A percentile compares a stretch with the other conserved stretches of the same genome.
These are phyloP conservation scores for Pochonia chlamydosporia DNA, from an alignment of 2,329 filamentous ascomycete genomes.

Conservation along the genomic window DNA sequence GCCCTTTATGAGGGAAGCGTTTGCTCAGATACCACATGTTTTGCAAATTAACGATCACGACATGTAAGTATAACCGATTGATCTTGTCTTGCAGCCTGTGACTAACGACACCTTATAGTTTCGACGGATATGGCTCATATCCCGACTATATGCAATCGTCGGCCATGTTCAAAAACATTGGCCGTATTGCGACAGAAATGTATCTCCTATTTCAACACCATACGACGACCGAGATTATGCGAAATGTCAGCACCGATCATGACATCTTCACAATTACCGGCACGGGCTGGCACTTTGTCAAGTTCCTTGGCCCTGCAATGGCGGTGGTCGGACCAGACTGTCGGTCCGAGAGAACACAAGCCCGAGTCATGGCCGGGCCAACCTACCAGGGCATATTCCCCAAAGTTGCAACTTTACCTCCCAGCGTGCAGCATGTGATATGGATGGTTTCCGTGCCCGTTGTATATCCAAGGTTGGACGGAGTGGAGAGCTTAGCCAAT, in stretches of 20 bases:
- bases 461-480: slow-evolving; percentile 85
- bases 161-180: slow-evolving; percentile 97
- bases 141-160: slow-evolving; percentile 98
- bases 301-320: slow-evolving; percentile 87
- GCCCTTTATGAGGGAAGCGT: slow-evolving; percentile 87
- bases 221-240: slow-evolving; percentile 87
- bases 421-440: slow-evolving; percentile 91
- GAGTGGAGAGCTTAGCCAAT: slow-evolving; percentile 83
- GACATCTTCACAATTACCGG: slow-evolving; percentile 96
- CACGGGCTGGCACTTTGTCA: slow-evolving; percentile 98
- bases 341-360: slow-evolving; percentile 82
- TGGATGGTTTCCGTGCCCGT: slow-evolving; percentile 93
- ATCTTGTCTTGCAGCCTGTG: neutral
- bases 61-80: slow-evolving; percentile 61
- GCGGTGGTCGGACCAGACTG: slow-evolving; percentile 88
- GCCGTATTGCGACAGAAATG: slow-evolving; percentile 92
- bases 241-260: slow-evolving; percentile 78
- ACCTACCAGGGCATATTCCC: slow-evolving; percentile 98
- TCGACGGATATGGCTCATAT: slow-evolving; percentile 95
- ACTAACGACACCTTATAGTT: slow-evolving; percentile 45
- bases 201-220: slow-evolving; percentile 98
- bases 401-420: slow-evolving; percentile 84
- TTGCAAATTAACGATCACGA: slow-evolving; percentile 95
- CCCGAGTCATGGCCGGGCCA: slow-evolving; percentile 88
- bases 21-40: slow-evolving; percentile 93